Percentiles rank a stretch among this genome's conserved stretches.
These are phyloP conservation scores for Floccularia luteovirens DNA, from an alignment of 768 basidiomycete species.

Conservation along the genomic window DNA sequence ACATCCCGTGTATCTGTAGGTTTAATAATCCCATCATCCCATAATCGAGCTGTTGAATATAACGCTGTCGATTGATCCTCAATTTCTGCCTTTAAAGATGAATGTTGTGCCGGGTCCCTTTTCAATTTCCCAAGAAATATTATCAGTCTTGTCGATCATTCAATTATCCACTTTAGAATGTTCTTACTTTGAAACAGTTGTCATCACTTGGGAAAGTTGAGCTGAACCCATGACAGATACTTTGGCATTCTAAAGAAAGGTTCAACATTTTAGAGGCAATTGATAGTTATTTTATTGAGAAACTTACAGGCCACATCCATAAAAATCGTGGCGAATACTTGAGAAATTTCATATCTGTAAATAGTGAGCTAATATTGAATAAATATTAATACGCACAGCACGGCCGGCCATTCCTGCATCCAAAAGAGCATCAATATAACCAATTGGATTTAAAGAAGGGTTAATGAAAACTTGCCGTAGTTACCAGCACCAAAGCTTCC, in stretches of 20 bases:
- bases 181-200: constrained; percentile 72
- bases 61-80: constrained; percentile 83
- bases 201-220: constrained; percentile 91
- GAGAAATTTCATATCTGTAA: constrained; percentile 2
- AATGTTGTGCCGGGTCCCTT: constrained; percentile 77
- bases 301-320: constrained; percentile 95
- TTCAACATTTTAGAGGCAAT: constrained; percentile 7
- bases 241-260: constrained; percentile 63
- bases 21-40: constrained; percentile 90
- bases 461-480: constrained; percentile 68
- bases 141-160: neutral
- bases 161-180: neutral
- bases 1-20: constrained; percentile 87
- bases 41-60: constrained; percentile 88
- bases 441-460: constrained; percentile 5
- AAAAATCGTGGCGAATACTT: constrained; percentile 92
- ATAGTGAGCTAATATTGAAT: constrained; percentile 1
- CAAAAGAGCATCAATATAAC: constrained; percentile 3
- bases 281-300: neutral
- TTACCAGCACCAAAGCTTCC: constrained; percentile 95
- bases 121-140: neutral
- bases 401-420: constrained; percentile 82
- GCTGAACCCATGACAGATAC: constrained; percentile 94
- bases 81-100: constrained; percentile 70
- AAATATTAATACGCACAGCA: constrained; percentile 50